Conservation (phyloP, 2,329 filamentous ascomycete species). For the Dothidotthia symphoricarpi region DNA sequence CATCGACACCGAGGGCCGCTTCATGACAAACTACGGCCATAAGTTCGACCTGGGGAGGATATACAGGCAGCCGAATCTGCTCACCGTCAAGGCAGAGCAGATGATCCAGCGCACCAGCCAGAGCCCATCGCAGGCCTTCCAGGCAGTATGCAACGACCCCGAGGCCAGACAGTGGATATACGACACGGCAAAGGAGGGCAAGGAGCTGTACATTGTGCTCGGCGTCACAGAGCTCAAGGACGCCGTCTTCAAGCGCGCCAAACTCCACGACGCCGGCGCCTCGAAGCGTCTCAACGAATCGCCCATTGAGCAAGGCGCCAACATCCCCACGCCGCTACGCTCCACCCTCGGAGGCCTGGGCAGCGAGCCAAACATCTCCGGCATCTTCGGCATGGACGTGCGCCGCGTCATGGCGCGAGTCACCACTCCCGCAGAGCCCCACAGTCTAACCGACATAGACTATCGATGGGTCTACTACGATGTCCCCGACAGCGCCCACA, state of each 20-base stretch:
- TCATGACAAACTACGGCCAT: constrained; percentile 41
- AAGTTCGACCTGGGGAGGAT: constrained; percentile 40
- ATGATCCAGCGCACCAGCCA: constrained; percentile 40
- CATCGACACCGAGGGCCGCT: constrained; percentile 39
- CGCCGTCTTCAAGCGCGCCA: constrained; percentile 38
- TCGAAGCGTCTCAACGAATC: constrained; percentile 36
- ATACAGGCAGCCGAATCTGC: constrained; percentile 39
- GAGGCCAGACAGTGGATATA: constrained; percentile 36
- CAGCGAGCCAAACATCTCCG: constrained; percentile 33
- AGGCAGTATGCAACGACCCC: constrained; percentile 35
- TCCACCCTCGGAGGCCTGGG: constrained; percentile 31
- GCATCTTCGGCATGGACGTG: constrained; percentile 41
- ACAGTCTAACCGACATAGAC: constrained; percentile 32
- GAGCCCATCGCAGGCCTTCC: constrained; percentile 26
- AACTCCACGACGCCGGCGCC: constrained; percentile 36
- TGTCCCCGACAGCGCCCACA: constrained; percentile 23
- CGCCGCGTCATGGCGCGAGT: constrained; percentile 30
- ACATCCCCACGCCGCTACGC: constrained; percentile 33
- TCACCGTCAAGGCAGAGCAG: constrained; percentile 39
- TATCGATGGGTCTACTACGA: constrained; percentile 38
- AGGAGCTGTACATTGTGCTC: constrained; percentile 37
- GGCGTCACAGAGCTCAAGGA: constrained; percentile 42
- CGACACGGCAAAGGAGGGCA: constrained; percentile 25
- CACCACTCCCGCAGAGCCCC: constrained; percentile 36
- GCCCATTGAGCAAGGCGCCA: constrained; percentile 34